A percentile compares a stretch with the other conserved stretches of the same genome.
phyloP scores from a whole-genome alignment of 352 stramenopile genomes.

The Globisporangium nagaii region DNA sequence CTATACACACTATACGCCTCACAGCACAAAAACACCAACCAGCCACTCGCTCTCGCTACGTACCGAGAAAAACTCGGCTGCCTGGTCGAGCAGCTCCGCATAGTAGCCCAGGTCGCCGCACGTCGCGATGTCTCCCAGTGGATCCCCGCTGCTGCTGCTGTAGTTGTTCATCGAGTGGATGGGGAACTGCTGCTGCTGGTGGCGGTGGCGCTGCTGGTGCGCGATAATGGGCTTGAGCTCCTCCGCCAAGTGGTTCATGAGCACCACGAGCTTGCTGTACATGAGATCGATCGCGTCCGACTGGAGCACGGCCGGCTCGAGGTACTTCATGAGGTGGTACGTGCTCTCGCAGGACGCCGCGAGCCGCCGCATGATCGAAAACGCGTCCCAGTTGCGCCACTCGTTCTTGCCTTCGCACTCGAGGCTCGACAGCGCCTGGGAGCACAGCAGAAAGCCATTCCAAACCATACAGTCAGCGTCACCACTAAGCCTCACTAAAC shows the following conservation, averaged over 20 bases:
- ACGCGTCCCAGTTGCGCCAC: slow-evolving; percentile 47
- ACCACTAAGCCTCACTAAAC: background rate
- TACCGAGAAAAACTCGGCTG: slow-evolving; percentile 74
- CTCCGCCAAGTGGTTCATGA: slow-evolving; percentile 53
- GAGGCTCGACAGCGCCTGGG: slow-evolving; percentile 33
- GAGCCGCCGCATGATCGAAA: slow-evolving; percentile 53
- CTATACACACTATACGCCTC: too few relatives aligned
- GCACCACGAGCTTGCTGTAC: slow-evolving; percentile 53
- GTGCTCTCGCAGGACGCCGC: slow-evolving; percentile 64
- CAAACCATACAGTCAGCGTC: background rate
- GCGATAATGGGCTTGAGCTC: slow-evolving; percentile 44
- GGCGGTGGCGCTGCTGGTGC: slow-evolving; percentile 3
- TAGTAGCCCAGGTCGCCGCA: slow-evolving; percentile 74
- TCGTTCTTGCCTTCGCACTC: slow-evolving; percentile 32
- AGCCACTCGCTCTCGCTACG: too few relatives aligned
- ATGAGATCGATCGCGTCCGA: slow-evolving; percentile 55
- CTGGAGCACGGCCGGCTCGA: slow-evolving; percentile 42
- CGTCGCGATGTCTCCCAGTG: slow-evolving; percentile 28
- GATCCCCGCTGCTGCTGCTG: background rate
- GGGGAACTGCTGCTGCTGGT: slow-evolving; percentile 25
- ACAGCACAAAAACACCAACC: too few relatives aligned
- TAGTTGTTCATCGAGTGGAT: slow-evolving; percentile 11
- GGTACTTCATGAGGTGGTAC: slow-evolving; percentile 68
- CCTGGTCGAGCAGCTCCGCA: slow-evolving; percentile 62
- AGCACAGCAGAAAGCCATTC: background rate